Evolutionary conservation across 148 eudicot genomes (phyloP).

Genomic region (Persicaria maculosa): DNA sequence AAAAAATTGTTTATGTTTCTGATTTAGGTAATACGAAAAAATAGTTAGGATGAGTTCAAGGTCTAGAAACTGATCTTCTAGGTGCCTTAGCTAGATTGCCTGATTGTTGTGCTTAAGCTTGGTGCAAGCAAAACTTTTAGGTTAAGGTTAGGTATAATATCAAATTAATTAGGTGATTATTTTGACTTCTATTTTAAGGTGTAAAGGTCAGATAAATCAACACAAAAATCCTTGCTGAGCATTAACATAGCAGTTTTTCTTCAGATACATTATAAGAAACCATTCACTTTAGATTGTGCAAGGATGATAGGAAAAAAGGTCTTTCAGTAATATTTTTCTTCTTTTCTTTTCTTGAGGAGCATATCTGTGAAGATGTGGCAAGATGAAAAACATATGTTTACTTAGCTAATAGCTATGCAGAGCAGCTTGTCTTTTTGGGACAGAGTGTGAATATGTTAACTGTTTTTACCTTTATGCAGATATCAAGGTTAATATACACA

Average conservation of each 20-base stretch:
- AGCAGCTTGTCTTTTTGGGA: neutral
- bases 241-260: neutral
- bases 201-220: neutral
- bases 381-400: neutral
- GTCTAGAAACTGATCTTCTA: neutral
- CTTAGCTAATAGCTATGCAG: neutral
- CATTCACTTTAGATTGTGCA: neutral
- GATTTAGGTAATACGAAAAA: neutral
- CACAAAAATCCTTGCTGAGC: neutral
- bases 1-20: neutral
- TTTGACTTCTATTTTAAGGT: neutral
- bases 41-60: neutral
- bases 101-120: neutral
- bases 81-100: neutral
- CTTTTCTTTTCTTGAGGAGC: neutral
- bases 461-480: slow-evolving; percentile 36
- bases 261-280: neutral
- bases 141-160: neutral
- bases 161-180: neutral
- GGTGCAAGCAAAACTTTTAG: neutral
- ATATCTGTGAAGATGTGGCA: neutral
- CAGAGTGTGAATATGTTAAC: neutral
- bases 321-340: neutral
- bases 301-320: neutral
- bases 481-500: slow-evolving; percentile 80